Base-by-base conservation (phyloP, 139 green algal genomes). In the Coelastrella sp. region DNA sequence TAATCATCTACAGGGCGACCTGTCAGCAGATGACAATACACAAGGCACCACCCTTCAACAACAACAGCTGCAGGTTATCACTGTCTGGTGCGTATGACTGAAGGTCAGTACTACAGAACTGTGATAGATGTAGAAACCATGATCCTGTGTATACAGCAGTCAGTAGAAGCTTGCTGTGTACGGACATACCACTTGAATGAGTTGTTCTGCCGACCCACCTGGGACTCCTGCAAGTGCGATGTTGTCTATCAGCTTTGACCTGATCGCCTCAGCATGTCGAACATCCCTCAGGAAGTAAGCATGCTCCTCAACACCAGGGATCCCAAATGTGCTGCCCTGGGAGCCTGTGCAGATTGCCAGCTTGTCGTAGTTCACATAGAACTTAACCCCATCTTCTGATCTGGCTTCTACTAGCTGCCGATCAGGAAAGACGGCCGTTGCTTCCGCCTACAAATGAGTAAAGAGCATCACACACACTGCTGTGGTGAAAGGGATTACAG, bases 261-360 rank as follows among this genome's bases (percentile, higher is more conserved):
- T 91, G 85, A 98, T 96, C 20, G 59, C 76, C 12, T 93, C 91
- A 10, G 94, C 92, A 84, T 98, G 73, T n/a, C 84, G 74, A 27
- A 96, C 89, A 70, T 97, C 94, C 6, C 96, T 93, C 74, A 99
- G 94, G 86, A 96, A 96, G 85, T 95, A 91, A 4, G 96, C 92
- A 92, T 99, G 88, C 93, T 98, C 75, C 80, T 95, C 85, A 27
- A 99, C 97, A 0, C 97, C 97, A 9, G 95, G 95, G 72, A 98
- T 97, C 76, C 96, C 97, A 95, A 99, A 98, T 0, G 97, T 99
- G 91, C 90, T 95, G 92, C 96, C 96, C 95, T 97, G 93, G 5
- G 91, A 95, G 14, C 96, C 96, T 10, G 96, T 98, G 87, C 91
- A 93, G 57, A 98, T 95, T 35, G 91, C 96, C n/a, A 98, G 94